Conservation (phyloP, 768 basidiomycete species). For the Tylopilus sp. region DNA sequence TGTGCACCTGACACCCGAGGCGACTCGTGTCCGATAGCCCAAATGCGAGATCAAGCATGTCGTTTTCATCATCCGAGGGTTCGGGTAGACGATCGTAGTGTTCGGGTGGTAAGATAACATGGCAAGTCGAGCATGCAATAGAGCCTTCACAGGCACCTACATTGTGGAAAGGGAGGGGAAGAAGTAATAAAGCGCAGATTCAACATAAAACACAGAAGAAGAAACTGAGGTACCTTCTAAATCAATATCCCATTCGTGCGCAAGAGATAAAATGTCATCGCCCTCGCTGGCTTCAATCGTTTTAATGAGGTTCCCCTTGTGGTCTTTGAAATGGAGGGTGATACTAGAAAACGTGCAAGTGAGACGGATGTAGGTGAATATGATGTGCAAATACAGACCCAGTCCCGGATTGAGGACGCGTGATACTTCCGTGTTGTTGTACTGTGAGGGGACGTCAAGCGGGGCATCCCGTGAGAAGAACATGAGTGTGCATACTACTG, state of each 20-base stretch:
- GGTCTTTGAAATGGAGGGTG: slow-evolving; percentile 85
- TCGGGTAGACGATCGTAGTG: slow-evolving; percentile 86
- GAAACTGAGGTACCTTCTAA: slow-evolving; percentile 75
- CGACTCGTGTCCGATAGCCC: slow-evolving; percentile 92
- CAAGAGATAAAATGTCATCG: slow-evolving; percentile 86
- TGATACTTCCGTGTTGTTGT: slow-evolving; percentile 47
- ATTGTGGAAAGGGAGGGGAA: background rate
- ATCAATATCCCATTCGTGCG: slow-evolving; percentile 95
- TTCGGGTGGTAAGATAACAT: slow-evolving; percentile 63
- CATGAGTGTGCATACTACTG: slow-evolving; percentile 5
- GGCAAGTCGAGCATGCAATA: slow-evolving; percentile 96
- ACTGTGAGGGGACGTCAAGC: background rate
- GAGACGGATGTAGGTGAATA: background rate
- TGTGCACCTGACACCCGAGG: slow-evolving; percentile 73
- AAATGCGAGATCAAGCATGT: slow-evolving; percentile 98
- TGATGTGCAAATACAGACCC: slow-evolving; percentile 44
- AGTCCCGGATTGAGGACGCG: slow-evolving; percentile 63
- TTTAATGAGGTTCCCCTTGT: slow-evolving; percentile 78
- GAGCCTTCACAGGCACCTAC: slow-evolving; percentile 96
- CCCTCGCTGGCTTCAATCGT: slow-evolving; percentile 92
- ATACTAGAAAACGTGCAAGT: slow-evolving; percentile 48
- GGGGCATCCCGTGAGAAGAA: background rate
- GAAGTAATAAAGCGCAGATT: no score
- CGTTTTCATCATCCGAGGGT: slow-evolving; percentile 97
- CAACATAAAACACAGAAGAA: background rate